A percentile compares a stretch with the other conserved stretches of the same genome.
Conservation (phyloP, 441 rosid species). For the Jatropha podagrica region DNA sequence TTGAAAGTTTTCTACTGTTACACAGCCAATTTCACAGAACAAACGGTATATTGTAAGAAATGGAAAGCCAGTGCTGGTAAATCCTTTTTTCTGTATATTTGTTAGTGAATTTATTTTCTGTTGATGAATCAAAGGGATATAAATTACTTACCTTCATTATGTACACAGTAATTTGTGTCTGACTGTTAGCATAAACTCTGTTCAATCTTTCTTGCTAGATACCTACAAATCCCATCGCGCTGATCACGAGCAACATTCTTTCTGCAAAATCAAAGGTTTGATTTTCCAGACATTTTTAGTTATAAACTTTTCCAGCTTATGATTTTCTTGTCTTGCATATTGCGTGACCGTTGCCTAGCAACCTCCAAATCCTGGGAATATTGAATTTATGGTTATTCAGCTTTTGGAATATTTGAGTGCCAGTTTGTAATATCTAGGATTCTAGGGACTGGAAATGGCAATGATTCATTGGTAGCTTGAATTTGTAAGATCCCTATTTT, state of each 20-base stretch:
- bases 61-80: slow-evolving; percentile 79
- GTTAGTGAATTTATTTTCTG: slow-evolving; percentile 12
- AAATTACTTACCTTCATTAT: not conserved
- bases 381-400: not conserved
- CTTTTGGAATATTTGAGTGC: not conserved
- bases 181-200: slow-evolving; percentile 17
- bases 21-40: slow-evolving; percentile 74
- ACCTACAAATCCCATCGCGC: slow-evolving; percentile 74
- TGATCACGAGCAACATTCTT: slow-evolving; percentile 67
- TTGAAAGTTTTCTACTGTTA: slow-evolving; percentile 23
- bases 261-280: slow-evolving; percentile 83
- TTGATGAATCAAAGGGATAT: not conserved
- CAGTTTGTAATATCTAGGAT: slow-evolving; percentile 1
- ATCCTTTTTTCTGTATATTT: slow-evolving; percentile 14
- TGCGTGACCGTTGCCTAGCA: not conserved
- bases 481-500: not conserved
- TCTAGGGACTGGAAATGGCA: not conserved
- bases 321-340: slow-evolving; percentile 8
- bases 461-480: not conserved
- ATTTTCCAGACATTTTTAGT: slow-evolving; percentile 18
- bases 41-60: slow-evolving; percentile 79
- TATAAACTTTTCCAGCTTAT: not conserved
- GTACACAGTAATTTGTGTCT: slow-evolving; percentile 14
- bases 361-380: not conserved
- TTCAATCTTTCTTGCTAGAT: slow-evolving; percentile 45